These are phyloP conservation scores for Geosmithia morbida DNA, from an alignment of 2,329 filamentous ascomycete genomes.

Conservation along the genomic window DNA sequence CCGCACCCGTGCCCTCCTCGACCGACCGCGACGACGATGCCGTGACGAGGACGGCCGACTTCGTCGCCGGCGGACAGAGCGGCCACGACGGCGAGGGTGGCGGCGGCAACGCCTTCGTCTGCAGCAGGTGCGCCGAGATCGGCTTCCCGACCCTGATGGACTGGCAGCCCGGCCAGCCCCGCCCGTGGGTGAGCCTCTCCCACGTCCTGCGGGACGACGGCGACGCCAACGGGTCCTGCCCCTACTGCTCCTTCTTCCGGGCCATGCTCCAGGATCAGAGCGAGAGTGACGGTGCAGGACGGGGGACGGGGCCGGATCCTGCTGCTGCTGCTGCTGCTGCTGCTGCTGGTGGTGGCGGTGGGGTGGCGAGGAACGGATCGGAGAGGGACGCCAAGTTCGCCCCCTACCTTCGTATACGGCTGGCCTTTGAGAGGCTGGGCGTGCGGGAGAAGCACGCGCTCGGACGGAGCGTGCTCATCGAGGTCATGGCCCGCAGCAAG, in stretches of 20 bases:
- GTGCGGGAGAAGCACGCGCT: conserved; percentile 20
- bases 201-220: conserved; percentile 7
- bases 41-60: background rate
- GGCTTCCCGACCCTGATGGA: conserved; percentile 20
- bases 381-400: conserved; percentile 17
- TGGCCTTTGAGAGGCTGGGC: conserved; percentile 21
- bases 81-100: background rate
- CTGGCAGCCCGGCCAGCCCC: conserved; percentile 18
- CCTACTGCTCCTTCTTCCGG: conserved; percentile 23
- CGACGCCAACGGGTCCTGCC: conserved; percentile 9
- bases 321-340: too few relatives aligned
- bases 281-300: background rate
- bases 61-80: background rate
- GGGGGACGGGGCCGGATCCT: conserved; percentile 1
- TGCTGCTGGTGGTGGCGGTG: too few relatives aligned
- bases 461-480: conserved; percentile 17
- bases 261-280: conserved; percentile 12
- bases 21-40: background rate
- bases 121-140: conserved; percentile 16
- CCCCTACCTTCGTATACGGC: conserved; percentile 21
- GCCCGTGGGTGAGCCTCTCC: conserved; percentile 20
- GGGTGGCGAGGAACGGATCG: conserved; percentile 2
- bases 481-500: conserved; percentile 20
- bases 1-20: background rate
- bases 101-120: conserved; percentile 5